Evolutionary conservation across 2,329 filamentous ascomycete genomes (phyloP).

Genomic region (Aureobasidium sp.): DNA sequence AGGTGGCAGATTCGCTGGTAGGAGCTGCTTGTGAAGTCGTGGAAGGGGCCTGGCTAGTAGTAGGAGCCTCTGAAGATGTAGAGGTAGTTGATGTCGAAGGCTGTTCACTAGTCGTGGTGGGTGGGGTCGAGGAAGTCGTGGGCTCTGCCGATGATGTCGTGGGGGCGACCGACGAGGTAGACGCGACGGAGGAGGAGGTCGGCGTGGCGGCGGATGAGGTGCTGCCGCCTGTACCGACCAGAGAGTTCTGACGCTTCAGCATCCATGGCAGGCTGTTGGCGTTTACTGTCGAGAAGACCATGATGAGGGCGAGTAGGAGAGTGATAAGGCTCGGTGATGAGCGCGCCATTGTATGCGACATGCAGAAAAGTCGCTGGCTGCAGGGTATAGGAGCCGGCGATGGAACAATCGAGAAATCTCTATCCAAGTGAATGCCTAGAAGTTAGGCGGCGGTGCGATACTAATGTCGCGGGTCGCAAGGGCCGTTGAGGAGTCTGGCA

Average conservation of each 20-base stretch:
- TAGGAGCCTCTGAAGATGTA: neutral
- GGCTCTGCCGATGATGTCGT: neutral
- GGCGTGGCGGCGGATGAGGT: neutral
- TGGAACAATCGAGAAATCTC: neutral
- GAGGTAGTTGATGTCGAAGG: neutral
- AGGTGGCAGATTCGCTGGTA: neutral
- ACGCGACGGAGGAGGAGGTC: constrained; percentile 2
- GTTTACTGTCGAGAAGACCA: constrained; percentile 26
- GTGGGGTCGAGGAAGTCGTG: neutral
- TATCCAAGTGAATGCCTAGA: constrained; percentile 2
- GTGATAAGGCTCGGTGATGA: constrained; percentile 14
- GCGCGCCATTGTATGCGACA: constrained; percentile 11
- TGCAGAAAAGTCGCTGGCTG: constrained; percentile 6
- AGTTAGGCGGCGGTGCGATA: neutral
- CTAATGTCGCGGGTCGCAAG: constrained; percentile 5
- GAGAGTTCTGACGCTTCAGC: constrained; percentile 28
- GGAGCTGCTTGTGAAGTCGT: neutral
- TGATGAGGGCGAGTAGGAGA: constrained; percentile 25
- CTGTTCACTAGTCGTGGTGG: neutral
- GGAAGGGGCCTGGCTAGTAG: constrained; percentile 5
- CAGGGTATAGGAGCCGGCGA: constrained; percentile 2
- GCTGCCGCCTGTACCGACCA: constrained; percentile 25
- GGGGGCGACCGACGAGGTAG: constrained; percentile 10
- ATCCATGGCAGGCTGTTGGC: constrained; percentile 28
- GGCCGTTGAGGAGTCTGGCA: constrained; percentile 1